Conservation (phyloP, 768 basidiomycete species). For the Mycena capillaripes region DNA sequence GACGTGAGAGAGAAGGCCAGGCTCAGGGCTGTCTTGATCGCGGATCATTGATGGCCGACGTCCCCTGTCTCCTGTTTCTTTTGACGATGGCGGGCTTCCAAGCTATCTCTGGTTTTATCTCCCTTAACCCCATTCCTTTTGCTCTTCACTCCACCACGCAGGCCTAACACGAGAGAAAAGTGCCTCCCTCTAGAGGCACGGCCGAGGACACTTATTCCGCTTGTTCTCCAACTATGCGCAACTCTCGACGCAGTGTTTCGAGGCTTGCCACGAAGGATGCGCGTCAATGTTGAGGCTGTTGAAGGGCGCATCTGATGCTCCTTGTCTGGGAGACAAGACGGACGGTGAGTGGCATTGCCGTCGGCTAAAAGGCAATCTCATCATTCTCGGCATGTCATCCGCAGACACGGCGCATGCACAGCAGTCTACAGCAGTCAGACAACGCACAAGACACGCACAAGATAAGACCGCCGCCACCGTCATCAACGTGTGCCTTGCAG, state of each 20-base stretch:
- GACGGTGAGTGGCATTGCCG: slow-evolving; percentile 15
- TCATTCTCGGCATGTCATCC: slow-evolving; percentile 8
- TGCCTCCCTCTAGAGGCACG: too few species aligned
- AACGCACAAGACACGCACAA: too few species aligned
- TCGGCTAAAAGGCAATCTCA: slow-evolving; percentile 1
- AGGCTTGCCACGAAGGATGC: too few species aligned
- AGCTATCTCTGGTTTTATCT: neutral
- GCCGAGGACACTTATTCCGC: too few species aligned
- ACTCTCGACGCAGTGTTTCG: too few species aligned
- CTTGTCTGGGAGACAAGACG: slow-evolving; percentile 6
- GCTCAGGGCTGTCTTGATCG: neutral
- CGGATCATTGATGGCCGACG: slow-evolving; percentile 5
- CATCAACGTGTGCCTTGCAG: slow-evolving; percentile 14
- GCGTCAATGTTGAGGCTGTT: too few species aligned
- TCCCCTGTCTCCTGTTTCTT: slow-evolving; percentile 2
- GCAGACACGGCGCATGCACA: too few species aligned
- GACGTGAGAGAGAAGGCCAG: neutral
- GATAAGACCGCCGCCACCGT: neutral
- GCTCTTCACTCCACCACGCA: neutral
- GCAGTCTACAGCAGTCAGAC: too few species aligned
- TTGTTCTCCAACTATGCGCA: too few species aligned
- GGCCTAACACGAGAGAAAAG: too few species aligned
- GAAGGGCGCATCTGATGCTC: neutral
- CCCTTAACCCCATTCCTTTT: slow-evolving; percentile 2
- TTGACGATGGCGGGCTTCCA: slow-evolving; percentile 1